These are phyloP conservation scores for Aegle marmelos DNA, from an alignment of 345 rosid genomes.

Conservation along the genomic window DNA sequence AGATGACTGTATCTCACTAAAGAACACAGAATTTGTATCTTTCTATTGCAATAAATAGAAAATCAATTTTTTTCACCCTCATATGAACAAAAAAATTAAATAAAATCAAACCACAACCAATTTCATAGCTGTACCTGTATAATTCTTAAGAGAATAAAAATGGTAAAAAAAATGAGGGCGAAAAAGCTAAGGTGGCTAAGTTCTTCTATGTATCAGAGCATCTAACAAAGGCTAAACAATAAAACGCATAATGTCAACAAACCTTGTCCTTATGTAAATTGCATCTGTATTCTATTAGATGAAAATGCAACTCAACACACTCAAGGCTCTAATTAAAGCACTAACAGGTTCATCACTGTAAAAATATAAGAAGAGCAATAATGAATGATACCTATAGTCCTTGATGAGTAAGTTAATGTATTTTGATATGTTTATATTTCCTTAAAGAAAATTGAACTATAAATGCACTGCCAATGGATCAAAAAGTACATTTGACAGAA, in stretches of 20 bases:
- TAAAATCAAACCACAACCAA: neutral
- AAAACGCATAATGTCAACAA: neutral
- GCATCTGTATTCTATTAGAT: too few species aligned
- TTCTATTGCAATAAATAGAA: constrained; percentile 84
- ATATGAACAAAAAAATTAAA: constrained; percentile 12
- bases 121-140: neutral
- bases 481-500: neutral
- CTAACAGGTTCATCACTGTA: neutral
- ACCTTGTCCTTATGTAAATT: too few species aligned
- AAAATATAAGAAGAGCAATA: neutral
- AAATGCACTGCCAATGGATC: neutral
- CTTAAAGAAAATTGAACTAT: constrained; percentile 34
- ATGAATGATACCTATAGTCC: constrained; percentile 64
- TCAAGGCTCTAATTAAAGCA: neutral
- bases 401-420: constrained; percentile 68
- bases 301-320: too few species aligned
- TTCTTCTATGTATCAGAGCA: constrained; percentile 89
- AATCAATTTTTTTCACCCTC: constrained; percentile 90
- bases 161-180: constrained; percentile 76
- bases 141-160: neutral
- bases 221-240: constrained; percentile 72
- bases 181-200: constrained; percentile 80
- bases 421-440: constrained; percentile 90
- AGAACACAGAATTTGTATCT: constrained; percentile 88
- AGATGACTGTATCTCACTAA: constrained; percentile 81